These are phyloP conservation scores for Tetracladium marchalianum DNA, from an alignment of 495 filamentous ascomycete species.

Conservation along the genomic window DNA sequence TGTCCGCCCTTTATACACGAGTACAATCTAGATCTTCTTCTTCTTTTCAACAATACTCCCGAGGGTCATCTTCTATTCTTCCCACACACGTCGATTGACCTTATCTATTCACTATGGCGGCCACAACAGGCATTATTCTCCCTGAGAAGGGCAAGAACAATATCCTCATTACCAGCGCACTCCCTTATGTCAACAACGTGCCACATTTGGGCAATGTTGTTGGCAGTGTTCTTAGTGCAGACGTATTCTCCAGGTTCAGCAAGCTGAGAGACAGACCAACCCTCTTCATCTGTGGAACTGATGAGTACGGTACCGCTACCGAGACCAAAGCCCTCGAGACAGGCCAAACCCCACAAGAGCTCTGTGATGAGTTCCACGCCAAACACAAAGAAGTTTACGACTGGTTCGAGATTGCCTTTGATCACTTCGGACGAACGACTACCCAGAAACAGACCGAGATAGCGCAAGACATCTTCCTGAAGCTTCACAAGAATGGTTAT, in stretches of 20 bases:
- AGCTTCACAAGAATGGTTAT: conserved; percentile 65
- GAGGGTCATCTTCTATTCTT: background rate
- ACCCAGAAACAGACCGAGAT: conserved; percentile 75
- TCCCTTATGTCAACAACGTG: conserved; percentile 88
- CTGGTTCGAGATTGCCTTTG: conserved; percentile 80
- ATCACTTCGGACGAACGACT: conserved; percentile 75
- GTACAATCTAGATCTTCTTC: no score
- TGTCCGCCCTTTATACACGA: background rate
- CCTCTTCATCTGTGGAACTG: conserved; percentile 59
- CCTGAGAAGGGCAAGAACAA: conserved; percentile 36
- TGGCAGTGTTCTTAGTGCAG: conserved; percentile 76
- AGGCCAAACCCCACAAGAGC: conserved; percentile 51
- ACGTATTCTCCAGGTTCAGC: conserved; percentile 52
- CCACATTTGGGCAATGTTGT: conserved; percentile 93
- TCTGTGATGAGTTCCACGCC: conserved; percentile 77
- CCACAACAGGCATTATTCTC: conserved; percentile 26
- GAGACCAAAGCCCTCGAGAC: conserved; percentile 59
- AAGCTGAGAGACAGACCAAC: conserved; percentile 35
- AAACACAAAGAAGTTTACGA: conserved; percentile 80
- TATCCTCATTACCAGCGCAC: conserved; percentile 39
- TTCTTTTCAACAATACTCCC: background rate
- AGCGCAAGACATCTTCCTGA: conserved; percentile 73
- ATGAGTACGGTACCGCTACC: conserved; percentile 83
- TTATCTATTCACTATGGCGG: conserved; percentile 11
- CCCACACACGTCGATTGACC: conserved; percentile 1